Evolutionary conservation across 441 rosid genomes (phyloP).

Genomic region (Gossypium laxum): DNA sequence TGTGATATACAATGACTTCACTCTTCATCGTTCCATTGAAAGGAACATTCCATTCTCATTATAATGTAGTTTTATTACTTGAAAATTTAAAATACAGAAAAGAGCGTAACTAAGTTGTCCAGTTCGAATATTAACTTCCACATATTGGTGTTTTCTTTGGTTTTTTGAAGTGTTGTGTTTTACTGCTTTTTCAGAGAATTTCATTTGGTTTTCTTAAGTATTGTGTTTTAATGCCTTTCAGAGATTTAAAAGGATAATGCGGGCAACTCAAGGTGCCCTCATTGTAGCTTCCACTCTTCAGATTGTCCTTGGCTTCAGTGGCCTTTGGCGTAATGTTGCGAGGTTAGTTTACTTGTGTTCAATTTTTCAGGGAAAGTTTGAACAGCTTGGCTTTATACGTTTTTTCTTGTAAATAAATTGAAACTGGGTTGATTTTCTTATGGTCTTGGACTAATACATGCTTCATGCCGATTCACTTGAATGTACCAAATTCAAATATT

Average conservation of each 20-base stretch:
- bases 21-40: not conserved
- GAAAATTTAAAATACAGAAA: not conserved
- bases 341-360: slow-evolving; percentile 38
- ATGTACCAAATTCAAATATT: slow-evolving; percentile 1
- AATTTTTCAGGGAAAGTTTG: not conserved
- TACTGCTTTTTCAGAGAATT: slow-evolving; percentile 48
- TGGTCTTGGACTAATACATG: not conserved
- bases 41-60: slow-evolving; percentile 1
- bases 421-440: not conserved
- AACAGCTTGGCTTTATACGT: not conserved
- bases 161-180: not conserved
- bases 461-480: not conserved
- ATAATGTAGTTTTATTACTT: not conserved
- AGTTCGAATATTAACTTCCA: not conserved
- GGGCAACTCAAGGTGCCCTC: slow-evolving; percentile 83
- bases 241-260: slow-evolving; percentile 74
- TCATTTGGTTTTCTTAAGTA: not conserved
- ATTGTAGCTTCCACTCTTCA: slow-evolving; percentile 91
- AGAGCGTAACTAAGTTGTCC: not conserved
- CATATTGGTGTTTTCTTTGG: not conserved
- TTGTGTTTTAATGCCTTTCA: slow-evolving; percentile 25
- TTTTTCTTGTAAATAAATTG: not conserved
- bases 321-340: slow-evolving; percentile 86
- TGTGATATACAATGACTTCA: not conserved
- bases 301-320: slow-evolving; percentile 91